Conservation (phyloP, 192 early-diverging fungal species). For the Irineochytrium annulatum region DNA sequence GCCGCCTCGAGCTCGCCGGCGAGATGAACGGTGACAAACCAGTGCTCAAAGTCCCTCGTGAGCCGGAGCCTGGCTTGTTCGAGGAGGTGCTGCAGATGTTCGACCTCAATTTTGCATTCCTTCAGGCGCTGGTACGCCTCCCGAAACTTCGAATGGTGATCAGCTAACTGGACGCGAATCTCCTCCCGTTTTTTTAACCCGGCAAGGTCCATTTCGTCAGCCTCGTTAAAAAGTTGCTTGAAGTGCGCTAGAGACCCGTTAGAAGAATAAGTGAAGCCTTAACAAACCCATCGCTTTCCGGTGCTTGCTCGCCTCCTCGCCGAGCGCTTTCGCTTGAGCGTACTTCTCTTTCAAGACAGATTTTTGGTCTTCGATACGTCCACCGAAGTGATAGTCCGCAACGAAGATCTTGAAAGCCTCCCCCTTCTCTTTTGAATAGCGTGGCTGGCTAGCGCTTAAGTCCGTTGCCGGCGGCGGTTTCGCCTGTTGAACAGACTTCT, state of each 20-base stretch:
- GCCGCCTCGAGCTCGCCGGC: too few relatives aligned
- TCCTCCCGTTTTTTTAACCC: too few relatives aligned
- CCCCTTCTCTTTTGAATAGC: conserved; percentile 49
- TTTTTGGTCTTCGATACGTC: conserved; percentile 60
- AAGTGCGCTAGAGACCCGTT: neutral
- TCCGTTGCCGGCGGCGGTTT: neutral
- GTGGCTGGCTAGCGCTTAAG: conserved; percentile 19
- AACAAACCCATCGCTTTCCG: conserved; percentile 47
- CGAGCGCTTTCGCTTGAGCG: conserved; percentile 46
- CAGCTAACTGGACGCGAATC: too few relatives aligned
- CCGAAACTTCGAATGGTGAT: conserved; percentile 43
- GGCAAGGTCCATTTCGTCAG: too few relatives aligned
- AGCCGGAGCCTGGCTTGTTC: conserved; percentile 52
- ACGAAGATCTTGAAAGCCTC: conserved; percentile 58
- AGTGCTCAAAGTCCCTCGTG: conserved; percentile 56
- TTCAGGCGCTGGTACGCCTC: conserved; percentile 49
- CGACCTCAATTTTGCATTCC: conserved; percentile 58
- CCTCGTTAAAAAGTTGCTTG: neutral
- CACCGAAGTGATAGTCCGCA: conserved; percentile 40
- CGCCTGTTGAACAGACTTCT: neutral
- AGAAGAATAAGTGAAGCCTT: neutral
- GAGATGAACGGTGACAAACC: conserved; percentile 48
- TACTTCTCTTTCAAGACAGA: conserved; percentile 50
- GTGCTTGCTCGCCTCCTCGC: conserved; percentile 41
- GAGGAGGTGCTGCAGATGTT: conserved; percentile 61